Base-by-base conservation (phyloP, 768 basidiomycete species). In the Podaxis sp. region DNA sequence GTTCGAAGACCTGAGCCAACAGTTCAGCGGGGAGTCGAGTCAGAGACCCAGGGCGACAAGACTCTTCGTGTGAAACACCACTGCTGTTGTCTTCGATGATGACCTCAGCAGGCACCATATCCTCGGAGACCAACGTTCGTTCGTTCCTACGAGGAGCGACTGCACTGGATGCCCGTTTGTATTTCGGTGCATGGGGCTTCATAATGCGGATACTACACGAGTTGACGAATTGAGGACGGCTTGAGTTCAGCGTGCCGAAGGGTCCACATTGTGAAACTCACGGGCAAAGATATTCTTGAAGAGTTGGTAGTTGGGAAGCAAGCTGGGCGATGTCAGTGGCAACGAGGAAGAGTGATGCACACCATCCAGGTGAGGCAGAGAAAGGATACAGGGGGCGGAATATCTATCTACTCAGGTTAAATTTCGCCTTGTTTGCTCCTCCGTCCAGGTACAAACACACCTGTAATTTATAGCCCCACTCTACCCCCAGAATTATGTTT, bases 1-100 rank as follows among this genome's bases (percentile, higher is more conserved):
- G 66, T 17, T 68, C 52, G 61, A 76, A 76, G 30, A 74, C 72
- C 52, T 72, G 67, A 22, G 71, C 53, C 33, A 76, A 63, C n/a
- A 76, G 61, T 65, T 76, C 75, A 26, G 69, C 64, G 42, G 75
- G 75, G 4, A 76, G 72, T 54, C 57, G 53, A 38, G 69, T 33
- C 53, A 69, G 63, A 6, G 68, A 68, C 9, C 70, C 48, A 56
- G 33, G 46, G 5, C 30, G 30, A 48, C 30, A 8, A 49, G 57
- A 3, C 30, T 51, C 44, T 39, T 17, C 24, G 39, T 38, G 13
- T 9, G 28, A 17, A n/a, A 8, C 42, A 51, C 52, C 36, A 7
- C 17, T 28, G 55, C 17, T n/a, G 22, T 42, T 28, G 19, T 48
- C 38, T 5, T 48, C 54, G 24, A n/a, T 6, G 46, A n/a, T 51